Percentiles rank a stretch among this genome's conserved stretches.
Evolutionary conservation across 768 basidiomycete species (phyloP).

Genomic region (Paxillus ammoniavirescens): DNA sequence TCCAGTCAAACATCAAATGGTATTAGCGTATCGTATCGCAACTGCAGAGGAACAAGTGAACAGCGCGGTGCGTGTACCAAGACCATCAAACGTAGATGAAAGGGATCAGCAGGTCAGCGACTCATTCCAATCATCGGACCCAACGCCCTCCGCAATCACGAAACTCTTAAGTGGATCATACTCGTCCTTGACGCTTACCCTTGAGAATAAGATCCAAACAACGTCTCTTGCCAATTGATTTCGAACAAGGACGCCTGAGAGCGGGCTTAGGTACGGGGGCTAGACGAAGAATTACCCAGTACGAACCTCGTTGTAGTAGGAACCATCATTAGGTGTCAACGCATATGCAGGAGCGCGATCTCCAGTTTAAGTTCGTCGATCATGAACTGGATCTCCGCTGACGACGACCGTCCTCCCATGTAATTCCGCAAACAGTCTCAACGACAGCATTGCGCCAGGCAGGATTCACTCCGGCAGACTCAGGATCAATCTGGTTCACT

Average conservation of each 20-base stretch:
- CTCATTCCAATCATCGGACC: slow-evolving; percentile 49
- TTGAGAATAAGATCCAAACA: no score
- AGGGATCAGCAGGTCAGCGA: neutral
- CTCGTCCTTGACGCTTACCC: slow-evolving; percentile 40
- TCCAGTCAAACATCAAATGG: no score
- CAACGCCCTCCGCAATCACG: slow-evolving; percentile 45
- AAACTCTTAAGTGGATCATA: slow-evolving; percentile 48
- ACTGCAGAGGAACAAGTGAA: neutral
- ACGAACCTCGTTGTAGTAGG: slow-evolving; percentile 49
- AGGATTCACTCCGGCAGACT: slow-evolving; percentile 44
- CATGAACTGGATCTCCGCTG: slow-evolving; percentile 8
- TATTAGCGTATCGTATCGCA: no score
- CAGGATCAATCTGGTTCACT: slow-evolving; percentile 34
- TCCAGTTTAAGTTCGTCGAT: slow-evolving; percentile 6
- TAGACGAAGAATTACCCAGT: neutral
- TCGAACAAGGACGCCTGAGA: slow-evolving; percentile 42
- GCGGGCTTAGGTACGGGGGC: neutral
- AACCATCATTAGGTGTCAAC: slow-evolving; percentile 33
- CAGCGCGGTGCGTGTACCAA: neutral
- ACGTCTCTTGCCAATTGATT: no score
- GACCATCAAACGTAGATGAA: no score
- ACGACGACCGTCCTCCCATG: slow-evolving; percentile 20
- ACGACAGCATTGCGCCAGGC: slow-evolving; percentile 44
- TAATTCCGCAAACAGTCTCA: neutral
- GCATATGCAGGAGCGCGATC: slow-evolving; percentile 20